Base-by-base conservation (phyloP, 257 asterid species). In the Cordia subcordata region DNA sequence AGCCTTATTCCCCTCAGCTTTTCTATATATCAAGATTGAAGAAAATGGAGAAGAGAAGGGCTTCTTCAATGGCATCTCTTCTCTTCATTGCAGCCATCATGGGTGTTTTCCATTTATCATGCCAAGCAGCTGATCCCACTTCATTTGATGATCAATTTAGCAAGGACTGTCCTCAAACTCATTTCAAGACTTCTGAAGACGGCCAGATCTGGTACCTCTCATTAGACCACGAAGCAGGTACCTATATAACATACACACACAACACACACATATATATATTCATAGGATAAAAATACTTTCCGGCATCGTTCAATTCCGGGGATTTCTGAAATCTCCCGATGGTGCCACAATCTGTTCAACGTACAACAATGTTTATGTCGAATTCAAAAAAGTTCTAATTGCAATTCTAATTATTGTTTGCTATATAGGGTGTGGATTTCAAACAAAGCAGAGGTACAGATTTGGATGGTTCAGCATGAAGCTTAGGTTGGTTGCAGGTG, bases 401-500 rank as follows among this genome's bases (percentile, higher is more conserved):
- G n/a, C n/a, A n/a, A n/a, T n/a, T n/a, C n/a, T n/a, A n/a, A n/a
- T n/a, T n/a, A n/a, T n/a, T n/a, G n/a, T n/a, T n/a, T n/a, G n/a
- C n/a, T n/a, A n/a, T 21, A 20, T 15, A 90, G 98, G 96, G 1
- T 92, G 98, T 61, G 98, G 98, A 46, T 92, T 92, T 65, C 67
- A 73, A 65, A 92, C 98, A 17, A 92, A 82, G 70, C 68, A 92
- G 57, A 79, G 65, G 8, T 92, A 88, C 77, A 79, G 98, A 77
- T 92, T 85, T 80, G 98, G 98, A 40, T 92, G 98, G 98, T 92
- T 86, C 8, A 92, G 98, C 82, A 92, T 89, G 96, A 92, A 84
- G 62, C 82, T 92, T 16, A 84, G 81, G 57, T 71, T 92, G 19
- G 96, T 81, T 9, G 94, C 87, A 11, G 96, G 95, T 11, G 95